Conservation (phyloP, 495 filamentous ascomycete genomes). For the Cairneyella variabilis region DNA sequence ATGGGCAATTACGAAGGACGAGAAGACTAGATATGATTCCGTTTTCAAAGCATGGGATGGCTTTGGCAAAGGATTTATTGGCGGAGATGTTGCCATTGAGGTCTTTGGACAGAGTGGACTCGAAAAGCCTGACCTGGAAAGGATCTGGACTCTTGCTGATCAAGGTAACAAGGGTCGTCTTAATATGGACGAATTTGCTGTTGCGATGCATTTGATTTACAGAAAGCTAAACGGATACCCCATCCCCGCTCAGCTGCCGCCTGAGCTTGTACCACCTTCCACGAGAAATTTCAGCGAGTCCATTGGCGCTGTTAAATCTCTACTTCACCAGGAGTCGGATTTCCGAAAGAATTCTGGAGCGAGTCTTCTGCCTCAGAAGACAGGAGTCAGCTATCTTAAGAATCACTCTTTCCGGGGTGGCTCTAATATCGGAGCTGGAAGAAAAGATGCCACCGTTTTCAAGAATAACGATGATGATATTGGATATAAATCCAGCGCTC, state of each 20-base stretch:
- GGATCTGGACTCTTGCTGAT: conserved; percentile 93
- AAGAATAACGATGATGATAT: conserved; percentile 90
- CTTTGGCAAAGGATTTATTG: conserved; percentile 87
- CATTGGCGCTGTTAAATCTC: conserved; percentile 85
- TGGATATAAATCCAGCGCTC: conserved; percentile 91
- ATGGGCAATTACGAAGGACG: conserved; percentile 98
- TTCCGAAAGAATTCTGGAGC: conserved; percentile 78
- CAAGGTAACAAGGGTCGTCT: conserved; percentile 88
- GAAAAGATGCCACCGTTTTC: conserved; percentile 95
- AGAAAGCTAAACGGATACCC: conserved; percentile 94
- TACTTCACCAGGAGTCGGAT: conserved; percentile 88
- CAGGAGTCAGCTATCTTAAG: conserved; percentile 97
- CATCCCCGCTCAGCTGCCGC: conserved; percentile 82
- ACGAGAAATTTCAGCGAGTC: conserved; percentile 92
- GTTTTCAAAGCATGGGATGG: conserved; percentile 98
- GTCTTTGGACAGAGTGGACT: conserved; percentile 96
- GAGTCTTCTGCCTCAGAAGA: conserved; percentile 86
- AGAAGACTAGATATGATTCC: conserved; percentile 96
- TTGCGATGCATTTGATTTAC: conserved; percentile 99
- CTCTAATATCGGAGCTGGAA: conserved; percentile 37
- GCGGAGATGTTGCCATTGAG: conserved; percentile 91
- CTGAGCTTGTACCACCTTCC: conserved; percentile 93
- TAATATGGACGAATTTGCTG: conserved; percentile 97
- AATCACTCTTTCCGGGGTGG: conserved; percentile 80
- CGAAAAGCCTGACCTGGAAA: conserved; percentile 83